Evolutionary conservation across 176 grass and related monocot genomes (phyloP), one percentile per base, ranked within the genome.

Genomic region (Calamus simplicifolius): DNA sequence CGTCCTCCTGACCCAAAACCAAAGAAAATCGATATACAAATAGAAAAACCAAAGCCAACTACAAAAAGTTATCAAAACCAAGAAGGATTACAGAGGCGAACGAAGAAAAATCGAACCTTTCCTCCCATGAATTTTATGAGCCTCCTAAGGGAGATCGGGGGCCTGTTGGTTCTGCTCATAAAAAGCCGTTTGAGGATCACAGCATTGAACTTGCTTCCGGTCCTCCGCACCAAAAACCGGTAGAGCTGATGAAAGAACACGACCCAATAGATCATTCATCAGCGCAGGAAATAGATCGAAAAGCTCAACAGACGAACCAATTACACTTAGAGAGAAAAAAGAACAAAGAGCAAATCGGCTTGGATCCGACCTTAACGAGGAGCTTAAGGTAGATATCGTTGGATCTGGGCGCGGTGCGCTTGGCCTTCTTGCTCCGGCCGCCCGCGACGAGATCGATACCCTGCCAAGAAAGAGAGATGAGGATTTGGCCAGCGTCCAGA

Each of bases 301-400:
- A 5, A 13, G 0, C 48, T 2, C 19, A 19, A 5, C 2, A 65
- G 4, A 16, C 4, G 15, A 29, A 66, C 4, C 12, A 17, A 49
- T 4, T 7, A 28, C 23, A 29, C 18, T 6, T 10, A 52, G 4
- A 52, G 8, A 5, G 25, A 16, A 28, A 28, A n/a, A 29, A 12
- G 49, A 16, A 27, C 16, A 65, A 12, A 12, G 14, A 26, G 4
- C 14, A 8, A n/a, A 4, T 43, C 35, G 10, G 35, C 35, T 43
- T 0, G 35, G 10, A 43, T 12, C 48, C 8, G 5, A 52, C 19
- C 63, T 29, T 52, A 4, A 66, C 49, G 16, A 66, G 63, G 25
- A 66, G 63, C 48, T 52, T 66, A 25, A 66, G 63, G 48, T 66
- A 66, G 21, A 29, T 49, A 66, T 66, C 63, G 16, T 66, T 49